Percentiles rank a stretch among this genome's conserved stretches.
These are phyloP conservation scores for Neotropicomus parvogracilis DNA, from an alignment of 1,284 basidiomycete species.

Conservation along the genomic window DNA sequence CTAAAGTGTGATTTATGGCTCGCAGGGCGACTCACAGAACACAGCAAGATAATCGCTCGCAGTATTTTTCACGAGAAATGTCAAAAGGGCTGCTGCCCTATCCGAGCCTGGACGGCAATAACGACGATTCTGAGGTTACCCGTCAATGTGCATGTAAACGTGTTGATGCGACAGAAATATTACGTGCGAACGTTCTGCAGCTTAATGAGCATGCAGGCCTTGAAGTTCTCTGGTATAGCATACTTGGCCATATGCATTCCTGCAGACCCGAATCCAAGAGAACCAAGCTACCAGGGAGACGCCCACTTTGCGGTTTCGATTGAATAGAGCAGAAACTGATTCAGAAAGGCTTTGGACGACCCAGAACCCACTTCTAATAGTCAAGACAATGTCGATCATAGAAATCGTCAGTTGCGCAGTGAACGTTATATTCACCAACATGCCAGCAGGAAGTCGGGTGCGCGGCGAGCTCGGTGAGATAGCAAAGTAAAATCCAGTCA, in stretches of 20 bases:
- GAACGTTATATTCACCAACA: conserved; percentile 15
- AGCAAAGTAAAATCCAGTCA: conserved; percentile 10
- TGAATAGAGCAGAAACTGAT: conserved; percentile 27
- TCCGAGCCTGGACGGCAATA: conserved; percentile 8
- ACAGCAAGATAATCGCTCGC: conserved; percentile 7
- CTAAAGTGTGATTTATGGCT: not conserved
- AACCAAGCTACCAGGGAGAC: conserved; percentile 13
- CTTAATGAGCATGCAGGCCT: conserved; percentile 14
- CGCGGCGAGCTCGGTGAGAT: conserved; percentile 8
- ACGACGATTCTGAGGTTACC: conserved; percentile 3
- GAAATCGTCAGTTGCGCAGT: conserved; percentile 5
- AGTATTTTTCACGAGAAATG: conserved; percentile 20
- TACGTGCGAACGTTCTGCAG: not conserved
- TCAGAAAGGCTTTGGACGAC: not conserved
- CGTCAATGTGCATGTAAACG: not conserved
- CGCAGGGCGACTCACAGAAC: conserved; percentile 15
- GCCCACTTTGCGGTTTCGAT: conserved; percentile 15
- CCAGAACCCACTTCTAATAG: conserved; percentile 18
- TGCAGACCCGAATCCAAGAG: conserved; percentile 6
- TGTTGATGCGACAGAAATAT: not conserved
- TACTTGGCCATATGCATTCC: not conserved
- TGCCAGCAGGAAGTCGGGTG: not conserved
- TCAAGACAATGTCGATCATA: conserved; percentile 15
- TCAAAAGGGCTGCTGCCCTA: conserved; percentile 19
- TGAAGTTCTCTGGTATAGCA: conserved; percentile 1